Evolutionary conservation across 768 basidiomycete genomes (phyloP).

Genomic region (Mycena polygramma): DNA sequence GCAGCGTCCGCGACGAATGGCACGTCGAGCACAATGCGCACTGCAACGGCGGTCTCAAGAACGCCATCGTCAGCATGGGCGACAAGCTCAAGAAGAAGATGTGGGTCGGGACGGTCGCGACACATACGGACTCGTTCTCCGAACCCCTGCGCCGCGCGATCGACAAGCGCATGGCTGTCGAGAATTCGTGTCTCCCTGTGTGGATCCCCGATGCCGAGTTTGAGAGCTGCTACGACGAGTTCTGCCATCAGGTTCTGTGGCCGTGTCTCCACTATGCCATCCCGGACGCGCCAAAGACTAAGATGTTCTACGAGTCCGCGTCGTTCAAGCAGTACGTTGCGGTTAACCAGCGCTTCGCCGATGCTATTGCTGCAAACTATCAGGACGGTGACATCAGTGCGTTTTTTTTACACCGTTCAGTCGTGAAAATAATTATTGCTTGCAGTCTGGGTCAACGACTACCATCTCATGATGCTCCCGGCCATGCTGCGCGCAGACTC

Average conservation of each 20-base stretch:
- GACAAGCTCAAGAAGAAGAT: conserved; percentile 62
- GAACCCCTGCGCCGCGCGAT: conserved; percentile 69
- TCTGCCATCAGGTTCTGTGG: conserved; percentile 93
- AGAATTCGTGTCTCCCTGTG: conserved; percentile 63
- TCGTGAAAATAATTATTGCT: neutral
- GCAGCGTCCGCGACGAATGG: conserved; percentile 51
- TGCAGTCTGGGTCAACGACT: conserved; percentile 90
- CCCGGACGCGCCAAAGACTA: conserved; percentile 89
- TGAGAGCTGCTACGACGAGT: conserved; percentile 84
- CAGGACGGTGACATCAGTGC: conserved; percentile 88
- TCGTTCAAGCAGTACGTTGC: conserved; percentile 89
- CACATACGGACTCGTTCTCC: conserved; percentile 73
- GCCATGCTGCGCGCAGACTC: conserved; percentile 79
- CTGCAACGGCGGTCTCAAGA: conserved; percentile 87
- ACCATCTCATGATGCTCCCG: conserved; percentile 95
- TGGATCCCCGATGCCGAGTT: conserved; percentile 90
- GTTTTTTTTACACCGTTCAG: conserved; percentile 24
- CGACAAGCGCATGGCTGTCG: conserved; percentile 61
- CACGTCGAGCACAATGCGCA: conserved; percentile 72
- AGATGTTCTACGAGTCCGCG: conserved; percentile 82
- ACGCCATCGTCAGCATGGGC: conserved; percentile 80
- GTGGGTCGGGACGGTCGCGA: conserved; percentile 83
- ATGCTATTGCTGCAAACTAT: conserved; percentile 83
- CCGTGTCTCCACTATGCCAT: conserved; percentile 89
- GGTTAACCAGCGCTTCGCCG: conserved; percentile 93